Percentiles rank a stretch among this genome's conserved stretches.
phyloP scores from a whole-genome alignment of 2,329 filamentous ascomycete genomes.

The Cadophora malorum region DNA sequence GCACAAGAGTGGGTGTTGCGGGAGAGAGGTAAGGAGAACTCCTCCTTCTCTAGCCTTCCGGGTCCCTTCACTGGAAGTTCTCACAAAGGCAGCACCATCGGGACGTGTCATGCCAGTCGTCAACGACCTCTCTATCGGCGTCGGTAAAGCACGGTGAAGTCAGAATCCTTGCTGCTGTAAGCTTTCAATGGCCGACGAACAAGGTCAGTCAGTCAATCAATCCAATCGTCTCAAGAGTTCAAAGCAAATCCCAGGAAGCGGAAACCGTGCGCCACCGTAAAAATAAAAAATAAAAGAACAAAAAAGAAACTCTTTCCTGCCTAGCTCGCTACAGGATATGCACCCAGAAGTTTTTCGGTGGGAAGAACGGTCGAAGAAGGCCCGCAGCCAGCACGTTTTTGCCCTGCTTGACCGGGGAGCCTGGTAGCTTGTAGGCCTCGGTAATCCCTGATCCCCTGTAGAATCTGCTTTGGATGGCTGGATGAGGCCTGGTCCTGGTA shows the following conservation, averaged over 20 bases:
- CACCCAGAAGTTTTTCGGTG: not conserved
- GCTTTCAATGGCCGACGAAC: no score
- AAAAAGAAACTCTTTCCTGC: not conserved
- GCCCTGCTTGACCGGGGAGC: conserved; percentile 1
- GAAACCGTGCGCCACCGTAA: conserved; percentile 29
- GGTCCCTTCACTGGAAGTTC: not conserved
- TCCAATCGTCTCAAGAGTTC: not conserved
- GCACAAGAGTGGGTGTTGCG: not conserved
- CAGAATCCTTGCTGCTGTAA: conserved; percentile 5
- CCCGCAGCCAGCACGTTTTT: conserved; percentile 20
- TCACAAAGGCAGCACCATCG: not conserved
- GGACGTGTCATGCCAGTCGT: conserved; percentile 5
- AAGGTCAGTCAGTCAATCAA: no score
- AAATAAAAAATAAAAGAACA: conserved; percentile 2
- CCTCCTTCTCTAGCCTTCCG: no score
- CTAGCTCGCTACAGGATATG: no score
- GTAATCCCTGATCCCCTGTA: not conserved
- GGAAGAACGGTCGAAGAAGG: not conserved
- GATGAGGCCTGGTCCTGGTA: not conserved
- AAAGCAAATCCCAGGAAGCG: conserved; percentile 13
- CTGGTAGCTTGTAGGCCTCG: not conserved
- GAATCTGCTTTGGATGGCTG: not conserved
- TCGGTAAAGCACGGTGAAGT: conserved; percentile 8
- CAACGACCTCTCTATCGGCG: not conserved
- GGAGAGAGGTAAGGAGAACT: not conserved